Base-by-base conservation (phyloP, 768 basidiomycete species). In the Lactifluus hygrophoroides region DNA sequence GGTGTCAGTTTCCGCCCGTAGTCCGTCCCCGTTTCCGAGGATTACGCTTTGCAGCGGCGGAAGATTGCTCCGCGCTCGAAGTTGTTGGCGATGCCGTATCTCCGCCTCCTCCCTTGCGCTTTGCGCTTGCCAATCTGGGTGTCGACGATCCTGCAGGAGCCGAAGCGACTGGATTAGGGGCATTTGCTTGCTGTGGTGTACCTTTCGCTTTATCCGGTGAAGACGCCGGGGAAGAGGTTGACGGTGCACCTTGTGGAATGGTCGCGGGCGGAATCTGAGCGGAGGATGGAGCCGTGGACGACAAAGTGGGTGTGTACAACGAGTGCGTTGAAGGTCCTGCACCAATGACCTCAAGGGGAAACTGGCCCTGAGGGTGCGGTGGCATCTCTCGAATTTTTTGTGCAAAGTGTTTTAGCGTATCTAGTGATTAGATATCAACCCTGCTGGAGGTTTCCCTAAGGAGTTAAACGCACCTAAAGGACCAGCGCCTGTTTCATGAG, bases 11-110 rank as follows among this genome's bases (percentile, higher is more conserved):
- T 56, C 72, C 73, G n/a, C 72, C 78, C 62, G 70, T 71, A 63
- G 76, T 80, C 69, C 82, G 78, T 65, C 76, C 75, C 64, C 75
- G 75, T 74, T 83, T 84, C 57, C 86, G 79, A 35, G 76, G 66
- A 38, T 64, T 47, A 46, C 80, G 75, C 73, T 83, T 87, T 63
- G 74, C 64, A 25, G 57, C 37, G 76, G 69, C 38, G 76, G 79
- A 60, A 77, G 65, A 60, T 57, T 67, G 76, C 51, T 80, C 76
- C 62, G 69, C 73, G 52, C 73, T 74, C 58, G 73, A 70, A 51
- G 76, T 74, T 35, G 79, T 78, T 44, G 85, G 82, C 25, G 84
- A 82, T 19, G 77, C 69, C 59, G 72, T 69, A 58, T 76, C 72
- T 9, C 51, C 57, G 3, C 43, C 62, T 45, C 68, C 68, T 56